Base-by-base conservation (phyloP, 1,139 yeast species). In the Scheffersomyces lignicola region DNA sequence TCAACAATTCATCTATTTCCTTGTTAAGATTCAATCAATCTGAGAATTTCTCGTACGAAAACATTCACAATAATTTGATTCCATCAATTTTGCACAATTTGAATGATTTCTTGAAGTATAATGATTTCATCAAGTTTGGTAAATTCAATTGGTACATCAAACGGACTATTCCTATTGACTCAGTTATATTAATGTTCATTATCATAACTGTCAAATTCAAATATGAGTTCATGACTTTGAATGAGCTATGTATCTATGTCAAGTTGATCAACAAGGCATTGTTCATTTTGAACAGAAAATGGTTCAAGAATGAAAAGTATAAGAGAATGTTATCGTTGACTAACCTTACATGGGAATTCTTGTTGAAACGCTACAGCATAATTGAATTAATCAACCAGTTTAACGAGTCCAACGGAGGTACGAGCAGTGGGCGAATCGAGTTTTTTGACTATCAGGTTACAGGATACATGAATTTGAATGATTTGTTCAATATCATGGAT, bases 61-160 rank as follows among this genome's bases (percentile, higher is more conserved):
- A 75, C 48, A 52, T 78, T 42, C 63, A 72, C 24, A 73, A 64
- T 44, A 78, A 77, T 50, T 56, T 78, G 42, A 66, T 78, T 24
- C 83, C 84, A 1, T 69, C 79, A 1, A 65, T 79, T n/a, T 51
- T 78, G 29, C 83, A 78, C 47, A 77, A 76, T 45, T 55, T 78
- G 43, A 74, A 75, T 45, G 79, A 75, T 42, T 78, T 78, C 42
- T 55, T 71, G 32, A 64, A 69, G 48, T 69, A 69, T 44, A 69
- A 69, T 44, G 76, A 69, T 45, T 69, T 69, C 39, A 64, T 69
- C 43, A 69, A 69, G 38, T 63, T 72, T 45, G 77, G 78, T 0
- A 68, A 64, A 40, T 78, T 63, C 52, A 78, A 78, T 47, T 78
- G 83, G 83, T 78, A 76, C 43, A 68, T 78, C 33, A 73, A 78